phyloP scores from a whole-genome alignment of 2,329 filamentous ascomycete species.

The Ophiostoma pallidulum region DNA sequence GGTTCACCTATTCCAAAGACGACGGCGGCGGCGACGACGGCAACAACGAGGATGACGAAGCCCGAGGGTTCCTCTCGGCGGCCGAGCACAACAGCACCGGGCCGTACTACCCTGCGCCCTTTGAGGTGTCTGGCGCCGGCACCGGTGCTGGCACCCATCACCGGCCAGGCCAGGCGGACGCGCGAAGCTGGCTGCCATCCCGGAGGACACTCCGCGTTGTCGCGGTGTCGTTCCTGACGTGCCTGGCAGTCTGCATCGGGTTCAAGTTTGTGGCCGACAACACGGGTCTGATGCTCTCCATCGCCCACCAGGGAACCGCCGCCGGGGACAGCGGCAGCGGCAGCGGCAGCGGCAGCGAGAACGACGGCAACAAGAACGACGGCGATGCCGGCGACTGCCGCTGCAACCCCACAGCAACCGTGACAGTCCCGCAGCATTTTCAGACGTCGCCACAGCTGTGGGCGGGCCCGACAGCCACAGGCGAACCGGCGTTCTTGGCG shows the following conservation, averaged over 20 bases:
- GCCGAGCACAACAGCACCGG: not conserved
- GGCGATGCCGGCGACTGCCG: not conserved
- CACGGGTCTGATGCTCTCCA: slow-evolving; percentile 12
- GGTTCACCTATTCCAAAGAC: no score
- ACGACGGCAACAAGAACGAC: not conserved
- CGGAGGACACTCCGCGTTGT: slow-evolving; percentile 13
- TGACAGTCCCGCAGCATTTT: slow-evolving; percentile 49
- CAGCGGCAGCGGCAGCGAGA: not conserved
- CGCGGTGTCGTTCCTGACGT: slow-evolving; percentile 17
- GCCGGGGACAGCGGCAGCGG: not conserved
- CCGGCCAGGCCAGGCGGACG: slow-evolving; percentile 10
- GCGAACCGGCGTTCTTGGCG: slow-evolving; percentile 58
- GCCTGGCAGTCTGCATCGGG: slow-evolving; percentile 17
- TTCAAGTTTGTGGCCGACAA: slow-evolving; percentile 19
- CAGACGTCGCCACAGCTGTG: slow-evolving; percentile 51
- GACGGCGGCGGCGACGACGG: slow-evolving; percentile 2
- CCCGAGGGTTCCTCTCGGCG: slow-evolving; percentile 6
- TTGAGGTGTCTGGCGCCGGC: no score
- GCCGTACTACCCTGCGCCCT: no score
- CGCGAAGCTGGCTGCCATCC: slow-evolving; percentile 9
- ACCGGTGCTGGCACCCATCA: slow-evolving; percentile 1
- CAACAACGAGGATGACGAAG: slow-evolving; percentile 8
- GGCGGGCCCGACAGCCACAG: slow-evolving; percentile 61
- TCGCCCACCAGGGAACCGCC: not conserved
- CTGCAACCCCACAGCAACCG: slow-evolving; percentile 16